Base-by-base conservation (phyloP, 139 green algal genomes). In the Chlamydomonas sphaeroides region DNA sequence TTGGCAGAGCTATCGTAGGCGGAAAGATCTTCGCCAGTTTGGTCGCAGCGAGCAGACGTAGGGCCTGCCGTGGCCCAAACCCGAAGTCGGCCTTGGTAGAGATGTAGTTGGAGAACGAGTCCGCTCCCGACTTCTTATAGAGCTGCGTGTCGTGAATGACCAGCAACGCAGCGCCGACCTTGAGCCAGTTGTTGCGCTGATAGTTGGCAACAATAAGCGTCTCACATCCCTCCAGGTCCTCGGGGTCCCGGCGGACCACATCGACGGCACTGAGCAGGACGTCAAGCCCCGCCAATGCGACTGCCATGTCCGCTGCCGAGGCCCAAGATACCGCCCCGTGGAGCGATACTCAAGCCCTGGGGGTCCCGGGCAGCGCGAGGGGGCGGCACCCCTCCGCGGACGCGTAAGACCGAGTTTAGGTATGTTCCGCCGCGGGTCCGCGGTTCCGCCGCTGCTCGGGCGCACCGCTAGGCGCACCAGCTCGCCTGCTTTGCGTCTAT, bases 91-190 rank as follows among this genome's bases (percentile, higher is more conserved):
- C 36, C 65, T 84, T 84, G 20, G 49, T 74, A 6, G 48, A 66
- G 28, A 84, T 57, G 65, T 84, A 84, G 26, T 84, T 66, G 17
- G 77, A 76, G 63, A 84, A 84, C 17, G 77, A 84, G 49, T 84
- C 65, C 28, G 77, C 77, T 32, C 77, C 77, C 26, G 77, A 74
- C 53, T 68, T 67, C 49, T 84, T 76, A 33, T 74, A 84, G 7
- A 84, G 49, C 6, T 36, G 7, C 15, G 63, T 84, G 49, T 84
- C 77, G 76, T 84, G 63, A 20, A 84, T 84, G 33, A 75, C 49
- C 17, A 84, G 36, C 36, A 84, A 35, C 2, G 77, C 75, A 65
- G 75, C 75, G 17, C 77, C 77, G 17, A 84, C 65, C 32, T 84
- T 84, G 1, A 84, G 65, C 65, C 63, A 84, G 35, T 84, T 84